A percentile compares a stretch with the other conserved stretches of the same genome.
Evolutionary conservation across 257 asterid genomes (phyloP).

Genomic region (Orobanche coerulescens): DNA sequence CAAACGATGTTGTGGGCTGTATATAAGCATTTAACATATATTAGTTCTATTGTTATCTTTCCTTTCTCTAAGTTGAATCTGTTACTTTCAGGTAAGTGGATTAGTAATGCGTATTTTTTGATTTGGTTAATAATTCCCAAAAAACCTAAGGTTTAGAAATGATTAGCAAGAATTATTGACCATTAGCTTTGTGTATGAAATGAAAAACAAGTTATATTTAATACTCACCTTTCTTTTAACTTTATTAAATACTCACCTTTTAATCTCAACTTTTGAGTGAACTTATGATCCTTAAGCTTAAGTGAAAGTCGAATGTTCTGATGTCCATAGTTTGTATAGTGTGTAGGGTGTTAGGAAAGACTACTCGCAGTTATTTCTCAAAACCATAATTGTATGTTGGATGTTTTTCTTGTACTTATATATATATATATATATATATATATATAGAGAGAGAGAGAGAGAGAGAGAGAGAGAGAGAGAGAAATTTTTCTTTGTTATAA

Average conservation of each 20-base stretch:
- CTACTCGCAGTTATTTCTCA: neutral
- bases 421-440: no score
- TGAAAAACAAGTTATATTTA: neutral
- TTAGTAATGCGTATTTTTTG: neutral
- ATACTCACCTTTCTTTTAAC: no score
- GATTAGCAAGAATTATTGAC: neutral
- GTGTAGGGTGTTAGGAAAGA: conserved; percentile 6
- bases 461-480: no score
- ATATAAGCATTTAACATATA: no score
- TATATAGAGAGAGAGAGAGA: no score
- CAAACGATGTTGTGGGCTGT: neutral
- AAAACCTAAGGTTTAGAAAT: neutral
- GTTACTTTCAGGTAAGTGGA: neutral
- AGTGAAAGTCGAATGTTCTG: neutral
- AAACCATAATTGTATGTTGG: neutral
- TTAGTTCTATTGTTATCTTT: neutral
- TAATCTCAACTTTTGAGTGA: conserved; percentile 5
- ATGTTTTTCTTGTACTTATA: no score
- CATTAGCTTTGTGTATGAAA: neutral
- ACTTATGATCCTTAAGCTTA: conserved; percentile 6
- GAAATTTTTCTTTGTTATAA: no score
- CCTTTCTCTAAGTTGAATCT: neutral
- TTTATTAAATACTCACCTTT: conserved; percentile 2
- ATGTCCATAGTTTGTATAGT: conserved; percentile 6
- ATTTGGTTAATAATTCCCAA: neutral